A percentile compares a stretch with the other conserved stretches of the same genome.
Evolutionary conservation across 345 rosid genomes (phyloP).

Genomic region (Hevea brasiliensis): DNA sequence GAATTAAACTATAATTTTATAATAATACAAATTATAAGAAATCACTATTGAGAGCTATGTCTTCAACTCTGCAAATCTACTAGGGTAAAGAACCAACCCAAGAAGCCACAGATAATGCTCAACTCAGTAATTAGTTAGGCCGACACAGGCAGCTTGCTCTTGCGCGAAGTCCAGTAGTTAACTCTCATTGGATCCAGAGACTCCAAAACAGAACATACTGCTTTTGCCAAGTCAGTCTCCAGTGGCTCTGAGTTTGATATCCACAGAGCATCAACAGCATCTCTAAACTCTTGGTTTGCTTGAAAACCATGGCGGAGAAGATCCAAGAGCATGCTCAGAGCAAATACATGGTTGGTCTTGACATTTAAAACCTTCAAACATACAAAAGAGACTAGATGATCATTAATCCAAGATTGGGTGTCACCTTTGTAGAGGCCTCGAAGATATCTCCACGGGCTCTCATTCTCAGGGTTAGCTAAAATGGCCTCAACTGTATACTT

Average conservation of each 20-base stretch:
- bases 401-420: slow-evolving; percentile 45
- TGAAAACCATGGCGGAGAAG: slow-evolving; percentile 64
- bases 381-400: slow-evolving; percentile 53
- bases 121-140: background rate
- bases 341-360: slow-evolving; percentile 52
- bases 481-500: slow-evolving; percentile 64
- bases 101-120: too few relatives aligned
- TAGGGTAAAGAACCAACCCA: background rate
- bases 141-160: slow-evolving; percentile 44
- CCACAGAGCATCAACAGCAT: slow-evolving; percentile 51
- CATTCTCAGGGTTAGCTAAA: slow-evolving; percentile 57
- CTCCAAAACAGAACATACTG: slow-evolving; percentile 58
- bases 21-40: background rate
- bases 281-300: slow-evolving; percentile 60
- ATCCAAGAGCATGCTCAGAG: slow-evolving; percentile 72
- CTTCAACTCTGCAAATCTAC: background rate
- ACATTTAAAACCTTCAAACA: slow-evolving; percentile 60
- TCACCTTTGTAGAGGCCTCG: slow-evolving; percentile 74
- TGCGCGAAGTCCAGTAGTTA: slow-evolving; percentile 81
- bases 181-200: slow-evolving; percentile 67
- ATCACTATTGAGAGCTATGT: background rate
- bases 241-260: slow-evolving; percentile 33
- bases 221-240: slow-evolving; percentile 45
- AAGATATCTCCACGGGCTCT: slow-evolving; percentile 90
- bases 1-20: too few relatives aligned